Evolutionary conservation across 176 grass and related monocot species (phyloP), one percentile per base, ranked within the genome.

Genomic region (Triticum monococcum): DNA sequence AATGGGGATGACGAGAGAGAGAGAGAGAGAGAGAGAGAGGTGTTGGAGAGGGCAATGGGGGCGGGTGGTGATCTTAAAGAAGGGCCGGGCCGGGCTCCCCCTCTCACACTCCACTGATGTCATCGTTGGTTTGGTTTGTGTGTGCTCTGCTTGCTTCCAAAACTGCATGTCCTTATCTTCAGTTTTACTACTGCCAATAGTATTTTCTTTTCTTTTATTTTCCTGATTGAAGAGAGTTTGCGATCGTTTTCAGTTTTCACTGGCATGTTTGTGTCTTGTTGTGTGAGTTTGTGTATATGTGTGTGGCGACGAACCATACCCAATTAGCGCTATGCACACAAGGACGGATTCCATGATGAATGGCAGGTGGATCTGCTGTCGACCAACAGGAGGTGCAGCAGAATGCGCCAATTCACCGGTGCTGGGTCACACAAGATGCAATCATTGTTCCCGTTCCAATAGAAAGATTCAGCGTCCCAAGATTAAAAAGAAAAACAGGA

Each of bases 51-150:
- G 30, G 35, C 36, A 57, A 31, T 24, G 85, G n/a, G 68, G 75
- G 86, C 68, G 89, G 64, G 89, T 71, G 82, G 78, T 72, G 82
- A 85, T 91, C 82, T 88, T 91, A 88, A 91, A 91, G 82, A 76
- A 81, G 71, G 69, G n/a, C 43, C 28, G 32, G 13, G 48, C 48
- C 1, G 12, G 48, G 48, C 50, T 54, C 50, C 50, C 50, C 50
- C 50, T 18, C 50, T 54, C 50, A 1, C 50, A 54, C 50, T 54
- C 50, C 50, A 54, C 50, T 85, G 82, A 88, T 88, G 90, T 82
- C 90, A 88, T 13, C 9, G 16, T 54, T 54, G 5, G 5, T 54
- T 54, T 83, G 56, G 56, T 59, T 59, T 22, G 56, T 59, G 50
- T 54, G 50, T 54, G 50, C 50, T 54, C 50, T 54, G 86, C n/a